Base-by-base conservation (phyloP, 1,139 yeast species). In the Saccharomyces hybrid region DNA sequence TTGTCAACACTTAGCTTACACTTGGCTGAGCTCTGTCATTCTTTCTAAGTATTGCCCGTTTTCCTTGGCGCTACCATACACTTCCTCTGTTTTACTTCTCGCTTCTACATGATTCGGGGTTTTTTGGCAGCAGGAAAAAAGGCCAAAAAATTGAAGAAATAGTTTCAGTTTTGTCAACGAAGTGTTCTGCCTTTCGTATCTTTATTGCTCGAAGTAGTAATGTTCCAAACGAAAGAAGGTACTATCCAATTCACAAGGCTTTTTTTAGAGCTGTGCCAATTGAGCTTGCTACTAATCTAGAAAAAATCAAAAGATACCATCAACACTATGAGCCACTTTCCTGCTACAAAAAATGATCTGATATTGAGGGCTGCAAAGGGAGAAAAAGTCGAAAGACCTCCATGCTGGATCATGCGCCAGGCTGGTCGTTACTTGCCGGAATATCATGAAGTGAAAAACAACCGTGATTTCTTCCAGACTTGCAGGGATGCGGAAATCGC, bases 401-500 rank as follows among this genome's bases (percentile, higher is more conserved):
- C 99, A 27, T 83, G 93, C 58, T 93, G 99, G 99, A 87, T 93
- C 63, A 93, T 93, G 99, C 71, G 78, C 57, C 78, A 75, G 59
- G 78, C 78, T 44, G 78, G 78, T 23, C 70, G 77, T 55, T 88
- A 88, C 65, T 75, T 88, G 58, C 95, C 95, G 31, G 97, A 93
- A 70, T 93, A 93, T 70, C 97, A 91, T 69, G 80, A 83, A 68
- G 97, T 84, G 50, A 93, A 93, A 70, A 96, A 82, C 48, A 78
- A 78, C n/a, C 77, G 88, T 58, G 97, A 93, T 73, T 93, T 93
- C 70, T 93, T 93, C 68, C 96, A 89, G 67, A 84, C 93, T 13
- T 95, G 99, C 69, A 80, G 95, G 65, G 95, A 88, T 69, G 90
- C 98, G 0, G 98, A 93, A 68, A 81, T 85, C 61, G 99, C 99